Base-by-base conservation (phyloP, 2,329 filamentous ascomycete genomes). In the Sclerotinia nivalis region DNA sequence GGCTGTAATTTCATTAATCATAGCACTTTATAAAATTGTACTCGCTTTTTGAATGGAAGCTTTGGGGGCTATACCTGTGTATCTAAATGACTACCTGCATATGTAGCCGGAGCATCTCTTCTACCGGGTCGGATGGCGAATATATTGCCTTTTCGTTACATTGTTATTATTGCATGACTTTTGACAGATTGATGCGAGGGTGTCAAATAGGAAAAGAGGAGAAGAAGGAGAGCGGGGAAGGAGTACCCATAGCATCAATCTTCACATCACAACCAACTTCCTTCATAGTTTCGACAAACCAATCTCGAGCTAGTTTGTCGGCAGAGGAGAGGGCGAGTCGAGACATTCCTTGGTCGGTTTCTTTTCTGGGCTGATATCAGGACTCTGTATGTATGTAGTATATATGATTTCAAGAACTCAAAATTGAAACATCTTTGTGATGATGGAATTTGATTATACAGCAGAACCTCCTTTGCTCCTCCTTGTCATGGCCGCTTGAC, bases 271-370 rank as follows among this genome's bases (percentile, higher is more conserved):
- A 64, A 2, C 61, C 61, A 25, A 70, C 28, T 9, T 18, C 4
- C 34, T 50, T 45, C 31, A 56, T 45, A 43, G 43, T 52, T 18
- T 68, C 34, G 28, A 59, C 22, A 22, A 61, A 62, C 28, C 45
- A 66, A 34, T 34, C 62, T 60, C 70, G 47, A 28, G 86, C 91
- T 75, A 86, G 80, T 76, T 89, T 91, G 77, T 95, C 92, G 2
- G 87, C 82, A 74, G 93, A 88, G 2, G 89, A 89, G 28, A 95
- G 84, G 4, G 91, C 83, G 1, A 95, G 85, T 1, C 92, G 88
- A 37, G 87, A 86, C 92, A 95, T 95, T 70, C 92, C 92, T 0
- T 89, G 91, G 70, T 93, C 88, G 18, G 86, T 91, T 31, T 81
- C 76, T 31, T 76, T 81, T 55, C 85, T 86, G 70, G 10, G 7